Conservation (phyloP, 805 yeast genomes). For the Clavispora phyllophila region DNA sequence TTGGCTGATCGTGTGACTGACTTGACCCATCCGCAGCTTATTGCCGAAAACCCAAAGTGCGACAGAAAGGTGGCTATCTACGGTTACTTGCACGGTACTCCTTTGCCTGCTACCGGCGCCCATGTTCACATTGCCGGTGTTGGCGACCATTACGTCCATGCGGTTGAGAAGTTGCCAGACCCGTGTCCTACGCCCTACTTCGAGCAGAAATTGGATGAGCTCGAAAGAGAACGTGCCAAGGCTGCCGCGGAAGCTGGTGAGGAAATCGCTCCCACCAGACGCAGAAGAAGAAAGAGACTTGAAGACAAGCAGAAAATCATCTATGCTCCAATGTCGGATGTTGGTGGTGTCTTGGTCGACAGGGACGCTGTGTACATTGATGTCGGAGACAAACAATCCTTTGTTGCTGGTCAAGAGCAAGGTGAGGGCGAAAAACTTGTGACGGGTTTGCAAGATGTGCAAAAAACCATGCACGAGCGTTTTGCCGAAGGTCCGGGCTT, state of each 20-base stretch:
- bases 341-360: slow-evolving; percentile 97
- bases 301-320: slow-evolving; percentile 92
- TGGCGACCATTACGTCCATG: slow-evolving; percentile 76
- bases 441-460: slow-evolving; percentile 70
- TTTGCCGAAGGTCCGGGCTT: slow-evolving; percentile 63
- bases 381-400: slow-evolving; percentile 53
- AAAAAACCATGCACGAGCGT: slow-evolving; percentile 53
- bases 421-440: slow-evolving; percentile 88
- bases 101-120: slow-evolving; percentile 62
- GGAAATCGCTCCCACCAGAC: slow-evolving; percentile 43
- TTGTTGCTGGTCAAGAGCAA: slow-evolving; percentile 58
- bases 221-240: slow-evolving; percentile 68
- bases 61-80: slow-evolving; percentile 89
- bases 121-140: slow-evolving; percentile 92
- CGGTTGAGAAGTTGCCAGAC: slow-evolving; percentile 88
- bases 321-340: slow-evolving; percentile 99
- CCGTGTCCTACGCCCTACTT: slow-evolving; percentile 98
- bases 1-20: slow-evolving; percentile 90
- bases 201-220: slow-evolving; percentile 79
- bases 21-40: slow-evolving; percentile 82
- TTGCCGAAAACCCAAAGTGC: slow-evolving; percentile 73
- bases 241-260: slow-evolving; percentile 60
- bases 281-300: slow-evolving; percentile 74
- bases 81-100: slow-evolving; percentile 94
- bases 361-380: slow-evolving; percentile 96